Conservation (phyloP, 1,284 basidiomycete species). For the Trichosporon sp. region DNA sequence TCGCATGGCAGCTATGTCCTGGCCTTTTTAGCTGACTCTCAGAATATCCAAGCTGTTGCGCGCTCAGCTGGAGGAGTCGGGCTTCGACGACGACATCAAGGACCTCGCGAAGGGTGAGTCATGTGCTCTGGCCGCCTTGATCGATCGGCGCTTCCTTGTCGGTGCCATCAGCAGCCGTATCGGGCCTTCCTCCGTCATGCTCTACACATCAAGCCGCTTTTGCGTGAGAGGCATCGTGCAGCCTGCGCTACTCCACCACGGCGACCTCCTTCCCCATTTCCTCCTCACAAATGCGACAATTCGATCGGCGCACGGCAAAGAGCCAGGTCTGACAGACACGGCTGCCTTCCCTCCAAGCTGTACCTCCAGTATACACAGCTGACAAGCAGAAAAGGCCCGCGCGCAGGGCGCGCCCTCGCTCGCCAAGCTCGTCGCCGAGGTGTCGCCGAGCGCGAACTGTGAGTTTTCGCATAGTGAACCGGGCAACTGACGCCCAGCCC, state of each 20-base stretch:
- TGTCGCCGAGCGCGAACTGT: conserved; percentile 34
- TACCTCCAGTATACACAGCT: background rate
- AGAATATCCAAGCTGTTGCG: conserved; percentile 38
- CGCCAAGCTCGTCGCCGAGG: conserved; percentile 30
- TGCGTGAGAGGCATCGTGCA: no score
- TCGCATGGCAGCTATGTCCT: no score
- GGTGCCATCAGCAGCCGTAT: no score
- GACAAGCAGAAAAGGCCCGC: conserved; percentile 32
- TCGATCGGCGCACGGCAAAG: no score
- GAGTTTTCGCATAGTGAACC: conserved; percentile 12
- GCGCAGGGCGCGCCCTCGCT: conserved; percentile 36
- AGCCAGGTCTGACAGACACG: no score
- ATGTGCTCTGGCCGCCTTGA: background rate
- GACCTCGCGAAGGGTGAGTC: conserved; percentile 44
- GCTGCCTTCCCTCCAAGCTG: no score
- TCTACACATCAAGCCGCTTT: no score
- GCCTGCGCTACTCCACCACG: no score
- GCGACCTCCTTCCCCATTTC: no score
- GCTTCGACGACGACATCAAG: conserved; percentile 46
- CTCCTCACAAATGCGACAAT: no score
- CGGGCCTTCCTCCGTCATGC: no score
- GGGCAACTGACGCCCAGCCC: conserved; percentile 11
- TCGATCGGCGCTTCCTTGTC: no score
- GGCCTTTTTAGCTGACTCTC: background rate
- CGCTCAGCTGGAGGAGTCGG: conserved; percentile 34